Percentiles rank a stretch among this genome's conserved stretches.
These are phyloP conservation scores for Phytophthora citrophthora DNA, from an alignment of 352 stramenopile species.

Conservation along the genomic window DNA sequence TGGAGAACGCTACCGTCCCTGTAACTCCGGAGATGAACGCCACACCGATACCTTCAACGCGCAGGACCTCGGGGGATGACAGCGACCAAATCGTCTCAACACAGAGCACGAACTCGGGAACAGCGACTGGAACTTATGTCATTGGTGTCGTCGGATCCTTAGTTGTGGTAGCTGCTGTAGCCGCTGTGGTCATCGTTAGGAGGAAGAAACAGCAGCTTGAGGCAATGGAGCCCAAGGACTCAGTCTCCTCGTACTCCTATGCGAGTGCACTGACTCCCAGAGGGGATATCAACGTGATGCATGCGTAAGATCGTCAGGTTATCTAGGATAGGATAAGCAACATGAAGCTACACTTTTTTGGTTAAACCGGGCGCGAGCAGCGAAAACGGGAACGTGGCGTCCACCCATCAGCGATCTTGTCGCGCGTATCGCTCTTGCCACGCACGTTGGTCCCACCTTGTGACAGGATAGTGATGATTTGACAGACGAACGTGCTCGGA, in stretches of 20 bases:
- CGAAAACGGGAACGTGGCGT: conserved; percentile 26
- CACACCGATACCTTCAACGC: conserved; percentile 1
- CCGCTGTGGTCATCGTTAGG: conserved; percentile 44
- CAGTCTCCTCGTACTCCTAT: conserved; percentile 22
- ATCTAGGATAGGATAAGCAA: conserved; percentile 17
- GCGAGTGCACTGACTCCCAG: conserved; percentile 37
- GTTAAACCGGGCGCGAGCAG: conserved; percentile 7
- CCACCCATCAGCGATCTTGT: conserved; percentile 27
- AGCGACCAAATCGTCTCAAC: conserved; percentile 11
- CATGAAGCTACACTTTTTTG: conserved; percentile 27
- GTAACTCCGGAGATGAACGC: conserved; percentile 9
- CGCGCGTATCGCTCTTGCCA: conserved; percentile 9
- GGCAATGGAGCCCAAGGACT: conserved; percentile 35
- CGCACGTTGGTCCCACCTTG: conserved; percentile 19
- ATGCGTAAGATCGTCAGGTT: conserved; percentile 6
- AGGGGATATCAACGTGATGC: conserved; percentile 40
- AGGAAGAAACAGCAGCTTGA: conserved; percentile 64
- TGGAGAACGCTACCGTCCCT: conserved; percentile 6
- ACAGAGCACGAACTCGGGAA: conserved; percentile 3
- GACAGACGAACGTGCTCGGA: conserved; percentile 13
- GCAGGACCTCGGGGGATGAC: conserved; percentile 2
- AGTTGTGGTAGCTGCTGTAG: conserved; percentile 24
- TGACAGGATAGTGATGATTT: conserved; percentile 10
- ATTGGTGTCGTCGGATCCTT: conserved; percentile 16
- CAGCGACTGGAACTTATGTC: conserved; percentile 6